Conservation (phyloP, 352 stramenopile species). For the Phytophthora podocarpi region DNA sequence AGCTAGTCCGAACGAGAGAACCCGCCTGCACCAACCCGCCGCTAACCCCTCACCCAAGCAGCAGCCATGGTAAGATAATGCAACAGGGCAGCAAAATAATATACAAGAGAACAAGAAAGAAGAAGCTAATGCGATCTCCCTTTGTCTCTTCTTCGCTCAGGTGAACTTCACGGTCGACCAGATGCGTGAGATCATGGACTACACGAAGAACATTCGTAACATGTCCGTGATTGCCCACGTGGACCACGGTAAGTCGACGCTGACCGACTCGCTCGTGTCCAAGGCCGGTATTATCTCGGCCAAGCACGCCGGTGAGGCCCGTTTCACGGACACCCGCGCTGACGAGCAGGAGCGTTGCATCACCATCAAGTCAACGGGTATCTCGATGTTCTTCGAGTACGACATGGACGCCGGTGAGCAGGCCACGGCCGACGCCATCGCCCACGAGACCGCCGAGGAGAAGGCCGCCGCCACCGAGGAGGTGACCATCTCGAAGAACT, state of each 20-base stretch:
- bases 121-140: not conserved
- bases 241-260: constrained; percentile 99
- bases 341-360: constrained; percentile 99
- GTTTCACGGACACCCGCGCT: constrained; percentile 99
- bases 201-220: constrained; percentile 99
- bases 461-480: constrained; percentile 27
- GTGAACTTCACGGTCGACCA: constrained; percentile 99
- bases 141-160: constrained; percentile 37
- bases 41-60: constrained; percentile 33
- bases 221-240: constrained; percentile 99
- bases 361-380: constrained; percentile 99
- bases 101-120: not conserved
- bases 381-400: constrained; percentile 99
- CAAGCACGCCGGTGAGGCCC: constrained; percentile 97
- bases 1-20: constrained; percentile 37
- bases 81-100: not conserved
- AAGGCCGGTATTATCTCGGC: constrained; percentile 99
- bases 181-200: constrained; percentile 98
- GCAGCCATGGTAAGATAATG: constrained; percentile 56
- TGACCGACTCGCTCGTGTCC: constrained; percentile 98
- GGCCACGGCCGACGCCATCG: constrained; percentile 68
- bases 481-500: constrained; percentile 97
- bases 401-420: constrained; percentile 95
- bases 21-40: constrained; percentile 17
- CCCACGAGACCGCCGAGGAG: constrained; percentile 59